A percentile compares a stretch with the other conserved stretches of the same genome.
Conservation (phyloP, 78 protist species). For the slime mould (Dictyostelium discoideum) region dicty_2.7 NC_007090.3:2974001-2974500, state of each 20-base stretch:
- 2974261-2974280: slow-evolving; percentile 21
- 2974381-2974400: slow-evolving; percentile 48
- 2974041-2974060: background rate
- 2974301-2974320: slow-evolving; percentile 42
- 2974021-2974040: background rate
- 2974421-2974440: slow-evolving; percentile 65
- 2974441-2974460: slow-evolving; percentile 65
- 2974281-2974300: slow-evolving; percentile 25
- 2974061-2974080: background rate
- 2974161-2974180: background rate
- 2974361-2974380: slow-evolving; percentile 52
- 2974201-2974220: background rate
- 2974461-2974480: slow-evolving; percentile 65
- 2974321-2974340: slow-evolving; percentile 43
- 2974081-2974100: background rate
- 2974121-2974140: background rate
- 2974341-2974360: slow-evolving; percentile 35
- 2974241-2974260: slow-evolving; percentile 58
- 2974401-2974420: slow-evolving; percentile 30
- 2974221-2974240: slow-evolving; percentile 3
- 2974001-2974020: background rate
- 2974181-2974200: background rate
- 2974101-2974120: background rate
- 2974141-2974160: background rate
- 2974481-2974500: slow-evolving; percentile 71